Evolutionary conservation across 192 early-diverging fungal species (phyloP), one percentile per base, ranked within the genome.

Genomic region (Polychytrium aggregatum): DNA sequence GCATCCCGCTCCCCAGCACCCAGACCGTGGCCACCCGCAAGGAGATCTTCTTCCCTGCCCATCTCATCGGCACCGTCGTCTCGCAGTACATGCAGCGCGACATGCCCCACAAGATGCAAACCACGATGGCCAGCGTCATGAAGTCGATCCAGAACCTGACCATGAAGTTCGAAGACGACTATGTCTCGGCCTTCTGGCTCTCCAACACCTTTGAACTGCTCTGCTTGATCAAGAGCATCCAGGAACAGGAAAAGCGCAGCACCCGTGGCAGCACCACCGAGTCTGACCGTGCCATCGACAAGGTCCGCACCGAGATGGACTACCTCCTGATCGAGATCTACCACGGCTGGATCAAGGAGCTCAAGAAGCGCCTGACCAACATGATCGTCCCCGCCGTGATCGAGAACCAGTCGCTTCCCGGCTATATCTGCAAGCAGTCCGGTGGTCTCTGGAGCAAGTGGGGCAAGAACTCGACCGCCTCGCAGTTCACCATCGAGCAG

Each of bases 281-380:
- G 21, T 74, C 74, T 47, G 85, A 87, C 60, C 83, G 84, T 41
- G 64, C 84, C 2, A 82, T 96, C 44, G 82, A 84, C 44, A 87
- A 87, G 20, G 81, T 90, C 46, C 85, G 87, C 59, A 82, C 77
- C 63, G 91, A 95, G 44, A 69, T 97, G 25, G 86, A 98, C 63
- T 80, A 86, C 50, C 64, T 97, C 24, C 75, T 97, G 43, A 81
- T 87, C 30, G 89, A 94, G 46, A 93, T 97, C 49, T 97, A 91
- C 78, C 90, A 91, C 69, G 89, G 88, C 18, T 97, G 93, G 93
- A 87, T 96, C 80, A 93, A 91, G 64, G 88, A 92, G 43, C 74
- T 96, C 54, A 92, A 96, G 66, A 97, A 96, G 70, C 79, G 87
- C 7, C 72, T 99, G 20, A 73, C 70, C 47, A 91, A 92, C 72